These are phyloP conservation scores for Lichtheimia ornata DNA, from an alignment of 371 early-diverging fungal genomes.

Conservation along the genomic window DNA sequence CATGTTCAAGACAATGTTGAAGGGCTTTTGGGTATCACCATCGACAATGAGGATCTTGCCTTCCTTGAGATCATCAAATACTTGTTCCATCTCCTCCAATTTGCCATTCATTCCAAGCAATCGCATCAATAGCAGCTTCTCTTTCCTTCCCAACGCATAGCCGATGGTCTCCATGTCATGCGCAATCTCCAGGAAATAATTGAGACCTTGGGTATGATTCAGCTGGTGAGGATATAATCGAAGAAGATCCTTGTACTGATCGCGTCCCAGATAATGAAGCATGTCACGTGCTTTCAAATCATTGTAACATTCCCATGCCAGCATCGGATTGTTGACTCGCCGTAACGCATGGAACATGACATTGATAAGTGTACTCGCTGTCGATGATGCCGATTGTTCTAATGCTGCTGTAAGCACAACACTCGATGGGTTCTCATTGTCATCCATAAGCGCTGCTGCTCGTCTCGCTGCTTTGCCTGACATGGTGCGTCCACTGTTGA, in stretches of 20 bases:
- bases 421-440: background rate
- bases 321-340: conserved; percentile 23
- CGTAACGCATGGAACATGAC: conserved; percentile 26
- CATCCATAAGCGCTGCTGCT: background rate
- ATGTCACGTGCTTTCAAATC: conserved; percentile 33
- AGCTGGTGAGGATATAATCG: conserved; percentile 21
- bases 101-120: conserved; percentile 40
- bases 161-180: conserved; percentile 45
- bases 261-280: conserved; percentile 34
- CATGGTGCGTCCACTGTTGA: background rate
- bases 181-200: conserved; percentile 34
- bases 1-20: conserved; percentile 31
- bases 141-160: conserved; percentile 30
- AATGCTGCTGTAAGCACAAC: conserved; percentile 30
- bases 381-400: conserved; percentile 39
- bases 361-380: conserved; percentile 34
- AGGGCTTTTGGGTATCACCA: conserved; percentile 29
- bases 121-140: conserved; percentile 39
- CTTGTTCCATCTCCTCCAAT: conserved; percentile 36
- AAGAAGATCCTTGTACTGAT: conserved; percentile 35
- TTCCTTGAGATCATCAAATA: conserved; percentile 30
- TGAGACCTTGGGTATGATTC: conserved; percentile 16
- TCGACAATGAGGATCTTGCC: conserved; percentile 14
- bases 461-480: background rate
- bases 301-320: conserved; percentile 49